A percentile compares a stretch with the other conserved stretches of the same genome.
Evolutionary conservation across 2,329 filamentous ascomycete genomes (phyloP).

Genomic region (Neospermospora avenae): DNA sequence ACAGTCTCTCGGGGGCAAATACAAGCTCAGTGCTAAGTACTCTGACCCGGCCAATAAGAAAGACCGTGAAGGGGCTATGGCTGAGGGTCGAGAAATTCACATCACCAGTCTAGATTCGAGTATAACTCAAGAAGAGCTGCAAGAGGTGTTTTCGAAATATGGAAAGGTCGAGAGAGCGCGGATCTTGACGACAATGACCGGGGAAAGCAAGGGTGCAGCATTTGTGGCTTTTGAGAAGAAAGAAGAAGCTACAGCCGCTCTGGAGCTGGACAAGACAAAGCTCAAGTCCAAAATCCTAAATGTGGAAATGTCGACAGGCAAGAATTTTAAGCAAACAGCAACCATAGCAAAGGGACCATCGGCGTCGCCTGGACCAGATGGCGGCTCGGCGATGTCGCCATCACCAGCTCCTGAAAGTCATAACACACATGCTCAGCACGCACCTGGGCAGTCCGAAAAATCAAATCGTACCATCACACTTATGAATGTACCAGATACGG

Average conservation of each 20-base stretch:
- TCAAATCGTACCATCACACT: slow-evolving; percentile 72
- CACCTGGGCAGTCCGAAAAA: slow-evolving; percentile 48
- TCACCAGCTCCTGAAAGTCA: slow-evolving; percentile 25
- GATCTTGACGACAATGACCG: slow-evolving; percentile 64
- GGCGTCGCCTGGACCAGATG: slow-evolving; percentile 35
- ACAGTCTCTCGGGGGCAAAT: slow-evolving; percentile 62
- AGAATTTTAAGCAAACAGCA: slow-evolving; percentile 54
- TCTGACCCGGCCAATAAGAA: slow-evolving; percentile 81
- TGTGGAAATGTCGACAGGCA: slow-evolving; percentile 58
- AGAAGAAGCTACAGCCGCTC: slow-evolving; percentile 64
- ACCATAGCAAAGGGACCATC: slow-evolving; percentile 39
- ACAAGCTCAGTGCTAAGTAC: slow-evolving; percentile 72
- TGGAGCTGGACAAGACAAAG: slow-evolving; percentile 67
- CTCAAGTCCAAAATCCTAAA: slow-evolving; percentile 65
- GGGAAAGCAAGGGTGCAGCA: slow-evolving; percentile 71
- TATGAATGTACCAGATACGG: slow-evolving; percentile 84
- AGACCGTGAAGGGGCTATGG: slow-evolving; percentile 71
- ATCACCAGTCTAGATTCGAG: slow-evolving; percentile 65
- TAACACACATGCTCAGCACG: slow-evolving; percentile 25
- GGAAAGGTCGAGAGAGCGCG: slow-evolving; percentile 72
- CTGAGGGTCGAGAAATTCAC: slow-evolving; percentile 86
- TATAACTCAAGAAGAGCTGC: slow-evolving; percentile 64
- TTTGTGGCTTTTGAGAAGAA: slow-evolving; percentile 75
- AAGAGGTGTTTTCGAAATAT: slow-evolving; percentile 68
- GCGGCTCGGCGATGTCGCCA: slow-evolving; percentile 35